These are phyloP conservation scores for Xenoacremonium recifei DNA, from an alignment of 2,329 filamentous ascomycete species.

Conservation along the genomic window DNA sequence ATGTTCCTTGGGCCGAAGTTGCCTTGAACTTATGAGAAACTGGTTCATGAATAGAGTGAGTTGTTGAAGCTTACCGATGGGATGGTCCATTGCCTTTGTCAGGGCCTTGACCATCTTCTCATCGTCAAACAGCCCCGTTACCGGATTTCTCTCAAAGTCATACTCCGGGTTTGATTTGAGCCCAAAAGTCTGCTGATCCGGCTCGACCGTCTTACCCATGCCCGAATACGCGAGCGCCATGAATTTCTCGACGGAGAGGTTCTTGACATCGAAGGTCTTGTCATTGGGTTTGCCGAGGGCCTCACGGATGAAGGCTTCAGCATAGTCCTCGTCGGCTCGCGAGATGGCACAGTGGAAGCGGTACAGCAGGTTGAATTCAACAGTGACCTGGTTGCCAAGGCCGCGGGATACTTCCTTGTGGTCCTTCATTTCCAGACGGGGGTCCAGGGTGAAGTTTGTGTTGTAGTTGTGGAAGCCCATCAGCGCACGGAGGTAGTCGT, in stretches of 20 bases:
- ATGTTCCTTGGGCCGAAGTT: constrained; percentile 59
- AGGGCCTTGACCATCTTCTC: constrained; percentile 56
- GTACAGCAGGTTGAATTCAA: constrained; percentile 68
- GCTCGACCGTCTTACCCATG: neutral
- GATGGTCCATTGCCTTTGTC: constrained; percentile 59
- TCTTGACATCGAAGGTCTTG: constrained; percentile 48
- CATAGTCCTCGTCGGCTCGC: constrained; percentile 60
- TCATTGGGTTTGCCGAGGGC: constrained; percentile 40
- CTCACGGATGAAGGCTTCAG: constrained; percentile 50
- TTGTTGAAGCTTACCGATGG: constrained; percentile 16
- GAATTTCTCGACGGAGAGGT: constrained; percentile 17
- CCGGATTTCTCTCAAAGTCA: constrained; percentile 37
- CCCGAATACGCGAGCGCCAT: neutral
- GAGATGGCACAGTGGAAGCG: constrained; percentile 64
- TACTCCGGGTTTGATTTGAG: constrained; percentile 49
- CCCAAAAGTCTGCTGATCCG: constrained; percentile 3
- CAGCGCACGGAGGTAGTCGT: constrained; percentile 62
- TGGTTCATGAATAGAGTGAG: neutral
- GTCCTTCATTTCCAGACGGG: constrained; percentile 56
- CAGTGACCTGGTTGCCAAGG: constrained; percentile 65
- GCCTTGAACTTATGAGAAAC: constrained; percentile 36
- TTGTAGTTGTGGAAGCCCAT: constrained; percentile 58
- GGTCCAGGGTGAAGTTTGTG: constrained; percentile 62
- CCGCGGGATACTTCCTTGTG: constrained; percentile 50
- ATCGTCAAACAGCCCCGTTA: constrained; percentile 32